Evolutionary conservation across 345 rosid genomes (phyloP), one percentile per base, ranked within the genome.

Genomic region (Microcos paniculata): DNA sequence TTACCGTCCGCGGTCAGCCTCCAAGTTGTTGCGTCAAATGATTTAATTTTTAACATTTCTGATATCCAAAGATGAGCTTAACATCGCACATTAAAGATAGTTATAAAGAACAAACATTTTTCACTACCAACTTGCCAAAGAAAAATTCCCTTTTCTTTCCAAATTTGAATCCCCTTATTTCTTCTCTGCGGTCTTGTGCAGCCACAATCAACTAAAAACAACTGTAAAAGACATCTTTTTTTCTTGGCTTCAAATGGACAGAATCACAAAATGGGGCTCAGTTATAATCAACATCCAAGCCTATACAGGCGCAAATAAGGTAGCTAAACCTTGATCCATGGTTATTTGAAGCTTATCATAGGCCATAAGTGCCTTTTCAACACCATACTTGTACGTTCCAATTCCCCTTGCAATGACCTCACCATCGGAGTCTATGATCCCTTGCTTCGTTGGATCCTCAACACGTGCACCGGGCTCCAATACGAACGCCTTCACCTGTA

Each of bases 351-450:
- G 90, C 81, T 81, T 90, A 67, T 79, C 79, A 18, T 94, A 96
- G 40, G 87, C 43, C 97, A 96, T 91, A 73, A 89, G 78, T 13
- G 88, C 59, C 78, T 84, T 86, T 70, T 80, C 84, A 35, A 35
- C 6, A 42, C 82, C 83, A 70, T 83, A 84, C 78, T 79, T 77
- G 56, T 90, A 92, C 12, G 93, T 66, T 71, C 84, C 88, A 19
- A 68, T 91, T 58, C 98, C 99, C 72, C 91, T 86, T 38, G 97
- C 97, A 23, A 96, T 58, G 14, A 94, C 98, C 78, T 96, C 99
- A 5, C 99, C 99, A 30, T 96, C 99, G 9, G 85, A 82, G 76
- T 96, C 99, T 73, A 96, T 91, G 83, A 93, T 92, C 69, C 98
- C 98, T 81, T 91, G 97, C 73, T 77, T 90, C 58, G 83, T 82